Base-by-base conservation (phyloP, 202 grass and related monocot genomes). In the Setaria viridis region DNA sequence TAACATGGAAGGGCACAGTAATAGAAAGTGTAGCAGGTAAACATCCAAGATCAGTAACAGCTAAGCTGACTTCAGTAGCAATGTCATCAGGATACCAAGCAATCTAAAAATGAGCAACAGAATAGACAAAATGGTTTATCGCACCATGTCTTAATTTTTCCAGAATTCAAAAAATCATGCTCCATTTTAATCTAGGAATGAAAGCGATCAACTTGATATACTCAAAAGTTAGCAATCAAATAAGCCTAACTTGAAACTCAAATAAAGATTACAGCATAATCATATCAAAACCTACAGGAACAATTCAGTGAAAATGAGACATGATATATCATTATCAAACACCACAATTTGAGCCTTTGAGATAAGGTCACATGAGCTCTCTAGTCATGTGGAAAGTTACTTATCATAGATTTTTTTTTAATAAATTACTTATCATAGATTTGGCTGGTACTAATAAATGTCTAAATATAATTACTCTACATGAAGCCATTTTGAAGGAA, bases 191-290 rank as follows among this genome's bases (percentile, higher is more conserved):
- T 62, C 39, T 74, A 43, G 33, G 45, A 0, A 37, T 20, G 55
- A 62, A 71, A 85, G 51, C 11, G 42, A 69, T 43, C 2, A 46
- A 7, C 43, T 41, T 41, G 0, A 42, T 64, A 45, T 81, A 33
- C 14, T 66, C 55, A 60, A 59, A 78, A 48, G 7, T 80, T 67
- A 75, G 43, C 5, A 74, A 16, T 67, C 39, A 21, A 79, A 48
- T 46, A 83, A 86, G 11, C 20, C 78, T 29, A 77, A 63, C 51
- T 70, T 76, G 62, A 67, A 80, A 51, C 59, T 50, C n/a, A 69
- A 73, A 80, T 51, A 60, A 12, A 6, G 6, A 70, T 43, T 15
- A 48, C 39, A 37, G 37, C 37, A 77, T 50, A 79, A 84, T 51
- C 69, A 57, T 67, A 17, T 59, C 16, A 57, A 67, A 67, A 90